Percentiles rank a stretch among this genome's conserved stretches.
phyloP scores from a whole-genome alignment of 225 moss, liverwort and hornwort genomes.

The Sphagnum tenellum region DNA sequence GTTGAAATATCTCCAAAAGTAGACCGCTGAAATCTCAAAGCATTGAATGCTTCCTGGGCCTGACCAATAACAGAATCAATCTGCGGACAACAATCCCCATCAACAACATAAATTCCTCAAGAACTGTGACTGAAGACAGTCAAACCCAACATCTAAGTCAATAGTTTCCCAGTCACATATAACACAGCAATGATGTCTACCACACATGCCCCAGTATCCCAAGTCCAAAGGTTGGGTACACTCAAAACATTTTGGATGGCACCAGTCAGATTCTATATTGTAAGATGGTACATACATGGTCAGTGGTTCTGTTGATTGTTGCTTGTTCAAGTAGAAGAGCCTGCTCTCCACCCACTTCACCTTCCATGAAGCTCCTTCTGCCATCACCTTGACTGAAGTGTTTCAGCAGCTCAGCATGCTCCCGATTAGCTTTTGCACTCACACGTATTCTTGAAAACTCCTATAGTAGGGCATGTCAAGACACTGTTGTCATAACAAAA shows the following conservation, averaged over 20 bases:
- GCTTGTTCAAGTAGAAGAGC: conserved; percentile 54
- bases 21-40: conserved; percentile 56
- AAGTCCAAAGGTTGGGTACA: too few relatives aligned
- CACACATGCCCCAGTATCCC: not conserved
- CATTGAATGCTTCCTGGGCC: conserved; percentile 59
- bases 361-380: conserved; percentile 47
- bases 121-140: too few relatives aligned
- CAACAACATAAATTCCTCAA: not conserved
- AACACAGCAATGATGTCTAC: not conserved
- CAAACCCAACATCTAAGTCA: too few relatives aligned
- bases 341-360: conserved; percentile 36
- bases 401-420: conserved; percentile 67
- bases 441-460: conserved; percentile 75
- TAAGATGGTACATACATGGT: conserved; percentile 30
- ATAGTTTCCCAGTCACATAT: too few relatives aligned
- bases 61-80: conserved; percentile 68
- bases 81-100: conserved; percentile 18
- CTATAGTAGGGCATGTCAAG: conserved; percentile 9
- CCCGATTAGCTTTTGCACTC: conserved; percentile 61
- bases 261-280: too few relatives aligned
- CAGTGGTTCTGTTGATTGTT: conserved; percentile 47
- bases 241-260: too few relatives aligned
- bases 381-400: conserved; percentile 60
- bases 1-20: conserved; percentile 55
- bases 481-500: not conserved